Base-by-base conservation (phyloP, 2,329 filamentous ascomycete genomes). In the Fusarium secorum region DNA sequence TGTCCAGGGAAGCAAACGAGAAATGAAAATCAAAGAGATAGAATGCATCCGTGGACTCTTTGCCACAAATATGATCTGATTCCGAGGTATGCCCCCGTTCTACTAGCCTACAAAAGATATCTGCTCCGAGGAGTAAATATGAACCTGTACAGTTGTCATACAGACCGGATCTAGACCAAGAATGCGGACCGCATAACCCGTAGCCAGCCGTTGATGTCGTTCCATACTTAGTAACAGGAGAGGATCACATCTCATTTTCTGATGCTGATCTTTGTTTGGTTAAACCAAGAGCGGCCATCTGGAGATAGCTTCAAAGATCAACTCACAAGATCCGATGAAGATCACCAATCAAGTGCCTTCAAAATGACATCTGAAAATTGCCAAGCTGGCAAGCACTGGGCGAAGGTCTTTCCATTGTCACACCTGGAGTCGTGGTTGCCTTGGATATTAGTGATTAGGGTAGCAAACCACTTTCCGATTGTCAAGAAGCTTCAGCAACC, bases 161-260 rank as follows among this genome's bases (percentile, higher is more conserved):
- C 22, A 28, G 32, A 30, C 20, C 9, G 26, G n/a, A 51, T 45
- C 41, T 42, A 20, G 22, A 14, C 18, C 30, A 52, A 44, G 35
- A 56, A 62, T 66, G 51, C 33, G 18, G 45, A 53, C 22, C 5
- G n/a, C 15, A 45, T 26, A 30, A 24, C 7, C n/a, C 13, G 6
- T 11, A 28, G 7, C 6, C 41, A 68, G 53, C 44, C 39, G 68
- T 69, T 65, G 53, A 65, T 65, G 64, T 56, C n/a, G 46, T 51
- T 60, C 38, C 46, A 65, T 48, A 48, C 48, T 48, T 28, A 48
- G 65, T n/a, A 52, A 20, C 26, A 20, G 0, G 7, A 24, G 35
- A 9, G 17, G 26, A n/a, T 52, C 36, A 39, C 36, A 56, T 38
- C 38, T 41, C 28, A 38, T 11, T 44, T 17, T 42, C 4, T 33